These are phyloP conservation scores for Dryadomyces sulphureus DNA, from an alignment of 2,329 filamentous ascomycete genomes.

Conservation along the genomic window DNA sequence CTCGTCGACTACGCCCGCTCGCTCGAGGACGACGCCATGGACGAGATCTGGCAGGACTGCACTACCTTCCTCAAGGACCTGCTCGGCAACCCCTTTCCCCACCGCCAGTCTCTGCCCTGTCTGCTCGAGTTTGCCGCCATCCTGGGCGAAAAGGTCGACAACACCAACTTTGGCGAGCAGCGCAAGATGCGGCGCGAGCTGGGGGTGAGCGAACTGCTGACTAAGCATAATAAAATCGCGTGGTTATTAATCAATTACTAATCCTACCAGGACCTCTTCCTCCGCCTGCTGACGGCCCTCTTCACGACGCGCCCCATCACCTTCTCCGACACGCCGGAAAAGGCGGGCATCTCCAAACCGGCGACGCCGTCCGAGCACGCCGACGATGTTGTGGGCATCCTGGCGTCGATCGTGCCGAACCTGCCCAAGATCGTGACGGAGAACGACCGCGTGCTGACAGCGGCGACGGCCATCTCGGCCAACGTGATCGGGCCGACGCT, in stretches of 20 bases:
- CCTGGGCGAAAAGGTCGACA: constrained; percentile 88
- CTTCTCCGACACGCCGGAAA: constrained; percentile 36
- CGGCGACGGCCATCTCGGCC: constrained; percentile 66
- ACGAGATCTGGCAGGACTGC: constrained; percentile 96
- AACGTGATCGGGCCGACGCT: constrained; percentile 72
- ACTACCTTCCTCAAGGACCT: constrained; percentile 82
- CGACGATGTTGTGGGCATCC: constrained; percentile 65
- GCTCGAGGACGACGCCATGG: constrained; percentile 91
- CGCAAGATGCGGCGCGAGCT: constrained; percentile 81
- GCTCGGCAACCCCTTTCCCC: constrained; percentile 83
- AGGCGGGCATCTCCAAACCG: too few species aligned
- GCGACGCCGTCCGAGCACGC: constrained; percentile 34
- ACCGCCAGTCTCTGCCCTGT: constrained; percentile 75
- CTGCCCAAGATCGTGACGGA: constrained; percentile 75
- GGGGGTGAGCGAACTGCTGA: constrained; percentile 50
- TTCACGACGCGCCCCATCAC: constrained; percentile 78
- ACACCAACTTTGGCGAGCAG: constrained; percentile 94
- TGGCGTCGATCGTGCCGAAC: constrained; percentile 65
- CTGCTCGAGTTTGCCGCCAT: constrained; percentile 81
- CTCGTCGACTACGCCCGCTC: constrained; percentile 80
- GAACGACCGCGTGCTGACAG: constrained; percentile 65
- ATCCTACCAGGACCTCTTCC: constrained; percentile 56
- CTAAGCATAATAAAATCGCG: not conserved
- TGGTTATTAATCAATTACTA: not conserved
- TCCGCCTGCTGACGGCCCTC: constrained; percentile 77